Evolutionary conservation across 2,329 filamentous ascomycete genomes (phyloP).

Genomic region (Akanthomyces dipterigenus): DNA sequence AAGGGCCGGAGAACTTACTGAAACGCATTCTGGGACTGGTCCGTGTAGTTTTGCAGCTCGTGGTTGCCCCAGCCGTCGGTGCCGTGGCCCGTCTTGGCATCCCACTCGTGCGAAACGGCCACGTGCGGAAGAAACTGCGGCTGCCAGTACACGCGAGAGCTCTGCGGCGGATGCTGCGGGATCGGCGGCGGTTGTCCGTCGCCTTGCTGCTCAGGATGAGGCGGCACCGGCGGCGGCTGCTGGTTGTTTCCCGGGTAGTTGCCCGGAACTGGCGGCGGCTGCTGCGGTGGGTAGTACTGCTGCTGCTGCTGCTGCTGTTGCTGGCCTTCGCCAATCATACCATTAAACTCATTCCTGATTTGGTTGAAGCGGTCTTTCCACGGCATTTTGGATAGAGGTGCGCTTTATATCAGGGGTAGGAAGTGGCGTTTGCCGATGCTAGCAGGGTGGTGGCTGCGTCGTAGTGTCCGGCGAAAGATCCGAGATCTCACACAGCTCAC

Average conservation of each 20-base stretch:
- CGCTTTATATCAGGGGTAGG: neutral
- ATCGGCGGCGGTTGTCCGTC: slow-evolving; percentile 14
- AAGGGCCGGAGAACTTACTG: slow-evolving; percentile 27
- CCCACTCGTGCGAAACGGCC: slow-evolving; percentile 44
- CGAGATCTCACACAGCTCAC: neutral
- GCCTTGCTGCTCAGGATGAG: neutral
- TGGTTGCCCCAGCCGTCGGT: slow-evolving; percentile 57
- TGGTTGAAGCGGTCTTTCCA: slow-evolving; percentile 33
- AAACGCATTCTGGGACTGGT: slow-evolving; percentile 44
- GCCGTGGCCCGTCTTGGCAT: slow-evolving; percentile 47
- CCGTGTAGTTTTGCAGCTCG: slow-evolving; percentile 52
- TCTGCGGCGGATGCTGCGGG: slow-evolving; percentile 13
- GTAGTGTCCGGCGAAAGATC: neutral
- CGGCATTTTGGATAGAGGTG: slow-evolving; percentile 19
- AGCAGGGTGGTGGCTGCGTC: neutral
- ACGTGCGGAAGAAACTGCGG: slow-evolving; percentile 40
- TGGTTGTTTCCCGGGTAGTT: slow-evolving; percentile 5
- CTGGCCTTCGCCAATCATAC: slow-evolving; percentile 22
- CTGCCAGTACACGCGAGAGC: slow-evolving; percentile 40
- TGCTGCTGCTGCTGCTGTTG: slow-evolving; percentile 19
- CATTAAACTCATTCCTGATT: slow-evolving; percentile 32
- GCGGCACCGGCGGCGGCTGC: slow-evolving; percentile 14
- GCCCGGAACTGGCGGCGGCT: slow-evolving; percentile 15
- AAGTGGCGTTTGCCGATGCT: neutral
- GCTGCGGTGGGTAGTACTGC: slow-evolving; percentile 12